Conservation (phyloP, 805 yeast genomes). For the Sungouiozyma ichnusensis region DNA sequence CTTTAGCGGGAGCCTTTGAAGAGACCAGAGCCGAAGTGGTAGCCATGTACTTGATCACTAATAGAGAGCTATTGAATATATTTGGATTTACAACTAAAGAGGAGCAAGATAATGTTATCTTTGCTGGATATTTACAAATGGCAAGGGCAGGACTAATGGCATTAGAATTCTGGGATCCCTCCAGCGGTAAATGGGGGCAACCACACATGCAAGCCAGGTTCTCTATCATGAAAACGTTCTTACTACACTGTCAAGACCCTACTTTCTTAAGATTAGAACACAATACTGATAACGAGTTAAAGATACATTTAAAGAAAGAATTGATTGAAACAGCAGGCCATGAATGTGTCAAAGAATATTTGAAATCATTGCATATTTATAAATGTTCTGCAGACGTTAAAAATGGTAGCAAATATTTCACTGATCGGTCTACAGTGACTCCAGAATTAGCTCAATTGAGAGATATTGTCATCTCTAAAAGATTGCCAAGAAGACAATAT, state of each 20-base stretch:
- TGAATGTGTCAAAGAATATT: conserved; percentile 59
- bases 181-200: conserved; percentile 80
- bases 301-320: conserved; percentile 45
- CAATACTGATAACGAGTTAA: conserved; percentile 45
- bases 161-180: conserved; percentile 82
- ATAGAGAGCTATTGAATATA: conserved; percentile 54
- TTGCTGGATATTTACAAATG: conserved; percentile 68
- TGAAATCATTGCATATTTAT: conserved; percentile 63
- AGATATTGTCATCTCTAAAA: conserved; percentile 56
- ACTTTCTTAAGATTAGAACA: conserved; percentile 46
- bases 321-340: conserved; percentile 64
- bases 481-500: conserved; percentile 74
- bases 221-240: conserved; percentile 68
- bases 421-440: conserved; percentile 57
- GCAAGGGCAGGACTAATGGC: conserved; percentile 79
- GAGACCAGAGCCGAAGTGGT: conserved; percentile 91
- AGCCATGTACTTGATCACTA: conserved; percentile 69
- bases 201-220: conserved; percentile 91
- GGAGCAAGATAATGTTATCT: conserved; percentile 54
- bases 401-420: conserved; percentile 53
- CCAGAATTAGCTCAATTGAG: conserved; percentile 55
- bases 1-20: conserved; percentile 77
- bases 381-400: conserved; percentile 68
- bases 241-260: conserved; percentile 43
- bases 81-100: conserved; percentile 53